phyloP scores from a whole-genome alignment of 257 asterid species.

The Solanum virginianum region DNA sequence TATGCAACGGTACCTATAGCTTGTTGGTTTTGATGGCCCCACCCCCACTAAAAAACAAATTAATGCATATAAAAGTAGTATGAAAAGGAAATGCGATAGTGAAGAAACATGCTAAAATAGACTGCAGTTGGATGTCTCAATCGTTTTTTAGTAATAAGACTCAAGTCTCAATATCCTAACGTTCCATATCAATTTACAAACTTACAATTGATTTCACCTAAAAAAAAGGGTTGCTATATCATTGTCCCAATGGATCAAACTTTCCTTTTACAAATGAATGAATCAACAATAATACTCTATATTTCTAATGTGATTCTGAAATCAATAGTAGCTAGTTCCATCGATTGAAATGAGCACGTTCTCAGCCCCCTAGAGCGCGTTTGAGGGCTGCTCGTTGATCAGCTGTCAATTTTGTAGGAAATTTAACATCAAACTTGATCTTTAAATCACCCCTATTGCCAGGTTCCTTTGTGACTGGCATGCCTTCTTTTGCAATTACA shows the following conservation, averaged over 20 bases:
- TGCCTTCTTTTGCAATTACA: slow-evolving; percentile 55
- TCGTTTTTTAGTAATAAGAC: background rate
- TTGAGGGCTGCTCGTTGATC: slow-evolving; percentile 55
- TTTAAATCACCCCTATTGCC: slow-evolving; percentile 52
- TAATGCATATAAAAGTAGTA: too few species aligned
- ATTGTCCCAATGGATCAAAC: background rate
- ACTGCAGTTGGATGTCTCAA: too few species aligned
- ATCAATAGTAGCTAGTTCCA: background rate
- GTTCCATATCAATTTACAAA: background rate
- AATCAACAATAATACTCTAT: background rate
- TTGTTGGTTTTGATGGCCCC: too few species aligned
- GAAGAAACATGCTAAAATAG: too few species aligned
- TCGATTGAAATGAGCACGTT: background rate
- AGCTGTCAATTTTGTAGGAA: slow-evolving; percentile 45
- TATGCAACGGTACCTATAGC: too few species aligned
- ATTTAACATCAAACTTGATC: slow-evolving; percentile 52
- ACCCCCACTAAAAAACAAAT: too few species aligned
- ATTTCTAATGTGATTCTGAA: background rate
- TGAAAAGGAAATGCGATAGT: too few species aligned
- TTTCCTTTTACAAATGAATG: background rate
- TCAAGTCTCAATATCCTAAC: background rate
- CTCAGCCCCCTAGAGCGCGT: slow-evolving; percentile 35
- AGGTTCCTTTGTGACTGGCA: slow-evolving; percentile 65
- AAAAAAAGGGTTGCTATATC: too few species aligned
- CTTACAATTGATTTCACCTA: background rate